Evolutionary conservation across 2,329 filamentous ascomycete genomes (phyloP).

Genomic region (Tolypocladium tundrense): DNA sequence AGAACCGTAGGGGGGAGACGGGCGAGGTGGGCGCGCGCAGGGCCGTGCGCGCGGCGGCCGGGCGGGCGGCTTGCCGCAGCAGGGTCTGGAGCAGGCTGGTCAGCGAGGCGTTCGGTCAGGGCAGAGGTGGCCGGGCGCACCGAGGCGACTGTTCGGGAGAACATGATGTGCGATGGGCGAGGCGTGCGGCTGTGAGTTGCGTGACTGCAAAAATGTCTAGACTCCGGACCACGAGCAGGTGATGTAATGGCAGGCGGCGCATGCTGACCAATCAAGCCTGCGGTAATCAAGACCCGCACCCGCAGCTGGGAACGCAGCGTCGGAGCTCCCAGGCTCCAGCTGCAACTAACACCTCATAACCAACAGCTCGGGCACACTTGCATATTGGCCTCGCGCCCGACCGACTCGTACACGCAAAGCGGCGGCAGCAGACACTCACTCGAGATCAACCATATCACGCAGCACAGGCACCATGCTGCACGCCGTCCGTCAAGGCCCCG

Average conservation of each 20-base stretch:
- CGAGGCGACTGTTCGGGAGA: constrained; percentile 13
- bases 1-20: constrained; percentile 8
- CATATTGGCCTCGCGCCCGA: not conserved
- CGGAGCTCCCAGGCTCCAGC: not conserved
- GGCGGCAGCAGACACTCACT: not conserved
- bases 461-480: not conserved
- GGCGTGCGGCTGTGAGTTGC: not conserved
- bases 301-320: not conserved
- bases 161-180: constrained; percentile 8
- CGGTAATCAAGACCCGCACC: not conserved
- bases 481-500: not conserved
- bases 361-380: not conserved
- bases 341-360: not conserved
- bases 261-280: constrained; percentile 2
- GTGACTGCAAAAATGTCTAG: not conserved
- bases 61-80: constrained; percentile 26
- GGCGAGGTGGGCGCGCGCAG: constrained; percentile 7
- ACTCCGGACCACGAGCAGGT: not conserved
- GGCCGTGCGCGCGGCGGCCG: constrained; percentile 16
- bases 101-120: not conserved
- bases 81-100: constrained; percentile 15
- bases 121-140: constrained; percentile 5
- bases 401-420: too few species aligned
- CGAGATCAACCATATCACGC: not conserved
- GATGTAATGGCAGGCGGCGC: not conserved